phyloP scores from a whole-genome alignment of 352 stramenopile genomes.

The Thraustotheca clavata region DNA sequence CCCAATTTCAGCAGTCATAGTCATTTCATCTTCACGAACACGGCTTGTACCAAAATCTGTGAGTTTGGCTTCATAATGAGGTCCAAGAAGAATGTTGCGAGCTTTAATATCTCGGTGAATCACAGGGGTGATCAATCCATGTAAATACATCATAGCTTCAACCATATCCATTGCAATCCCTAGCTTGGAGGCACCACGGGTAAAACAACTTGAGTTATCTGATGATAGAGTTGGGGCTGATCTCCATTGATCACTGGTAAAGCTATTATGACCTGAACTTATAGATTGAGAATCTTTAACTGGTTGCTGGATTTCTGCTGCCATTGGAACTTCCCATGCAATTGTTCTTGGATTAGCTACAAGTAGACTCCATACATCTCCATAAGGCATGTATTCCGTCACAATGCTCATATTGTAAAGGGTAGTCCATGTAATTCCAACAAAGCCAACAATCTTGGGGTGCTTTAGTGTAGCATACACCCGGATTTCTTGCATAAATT shows the following conservation, averaged over 20 bases:
- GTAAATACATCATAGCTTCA: slow-evolving; percentile 35
- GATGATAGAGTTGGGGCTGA: slow-evolving; percentile 18
- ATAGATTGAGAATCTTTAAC: neutral
- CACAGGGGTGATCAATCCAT: slow-evolving; percentile 28
- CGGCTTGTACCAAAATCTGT: slow-evolving; percentile 22
- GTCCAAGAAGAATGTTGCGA: slow-evolving; percentile 9
- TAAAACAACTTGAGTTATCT: neutral
- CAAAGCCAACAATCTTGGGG: slow-evolving; percentile 39
- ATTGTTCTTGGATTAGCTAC: slow-evolving; percentile 21
- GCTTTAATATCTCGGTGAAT: slow-evolving; percentile 30
- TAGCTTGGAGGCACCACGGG: slow-evolving; percentile 22
- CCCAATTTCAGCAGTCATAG: slow-evolving; percentile 20
- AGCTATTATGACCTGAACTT: neutral
- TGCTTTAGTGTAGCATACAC: slow-evolving; percentile 46
- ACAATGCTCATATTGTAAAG: slow-evolving; percentile 41
- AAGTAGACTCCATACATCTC: slow-evolving; percentile 38
- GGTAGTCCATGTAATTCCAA: slow-evolving; percentile 41
- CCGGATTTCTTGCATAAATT: slow-evolving; percentile 61
- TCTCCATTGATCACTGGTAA: neutral
- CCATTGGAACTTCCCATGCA: slow-evolving; percentile 2
- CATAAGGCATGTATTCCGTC: slow-evolving; percentile 44
- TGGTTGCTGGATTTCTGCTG: neutral
- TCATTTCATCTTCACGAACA: slow-evolving; percentile 5
- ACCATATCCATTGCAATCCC: slow-evolving; percentile 34
- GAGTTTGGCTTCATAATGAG: slow-evolving; percentile 16